Evolutionary conservation across 768 basidiomycete species (phyloP).

Genomic region (Russula brevipes): DNA sequence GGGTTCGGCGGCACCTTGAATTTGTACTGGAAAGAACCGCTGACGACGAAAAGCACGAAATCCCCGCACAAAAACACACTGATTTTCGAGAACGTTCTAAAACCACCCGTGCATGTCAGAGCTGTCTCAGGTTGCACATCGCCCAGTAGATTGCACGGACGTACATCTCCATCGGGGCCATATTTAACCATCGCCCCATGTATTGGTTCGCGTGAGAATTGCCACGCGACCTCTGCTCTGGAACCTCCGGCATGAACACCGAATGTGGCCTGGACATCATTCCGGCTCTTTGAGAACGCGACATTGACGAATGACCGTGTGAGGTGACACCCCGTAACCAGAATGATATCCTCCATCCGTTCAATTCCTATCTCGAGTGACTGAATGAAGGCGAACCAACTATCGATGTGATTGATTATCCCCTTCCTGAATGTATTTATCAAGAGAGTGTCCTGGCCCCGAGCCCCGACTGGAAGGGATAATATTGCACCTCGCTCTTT

Average conservation of each 20-base stretch:
- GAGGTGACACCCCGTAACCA: not conserved
- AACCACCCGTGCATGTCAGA: not conserved
- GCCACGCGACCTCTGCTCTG: not conserved
- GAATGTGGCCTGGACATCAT: not conserved
- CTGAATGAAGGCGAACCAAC: not conserved
- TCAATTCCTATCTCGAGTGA: not conserved
- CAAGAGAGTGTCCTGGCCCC: not conserved
- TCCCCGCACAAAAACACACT: slow-evolving; percentile 4
- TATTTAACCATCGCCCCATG: not conserved
- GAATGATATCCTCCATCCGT: not conserved
- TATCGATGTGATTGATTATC: not conserved
- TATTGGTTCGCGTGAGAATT: not conserved
- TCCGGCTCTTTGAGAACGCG: not conserved
- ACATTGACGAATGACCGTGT: not conserved
- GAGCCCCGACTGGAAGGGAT: not conserved
- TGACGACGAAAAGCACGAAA: not conserved
- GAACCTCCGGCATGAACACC: not conserved
- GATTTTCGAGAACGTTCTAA: not conserved
- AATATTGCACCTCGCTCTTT: not conserved
- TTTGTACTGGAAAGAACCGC: not conserved
- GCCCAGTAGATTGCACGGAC: not conserved
- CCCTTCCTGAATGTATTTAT: not conserved
- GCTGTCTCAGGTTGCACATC: not conserved
- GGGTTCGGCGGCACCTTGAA: not conserved
- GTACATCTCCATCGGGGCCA: not conserved